Conservation (phyloP, 2,329 filamentous ascomycete species). For the Pyrenochaeta sp. region DNA sequence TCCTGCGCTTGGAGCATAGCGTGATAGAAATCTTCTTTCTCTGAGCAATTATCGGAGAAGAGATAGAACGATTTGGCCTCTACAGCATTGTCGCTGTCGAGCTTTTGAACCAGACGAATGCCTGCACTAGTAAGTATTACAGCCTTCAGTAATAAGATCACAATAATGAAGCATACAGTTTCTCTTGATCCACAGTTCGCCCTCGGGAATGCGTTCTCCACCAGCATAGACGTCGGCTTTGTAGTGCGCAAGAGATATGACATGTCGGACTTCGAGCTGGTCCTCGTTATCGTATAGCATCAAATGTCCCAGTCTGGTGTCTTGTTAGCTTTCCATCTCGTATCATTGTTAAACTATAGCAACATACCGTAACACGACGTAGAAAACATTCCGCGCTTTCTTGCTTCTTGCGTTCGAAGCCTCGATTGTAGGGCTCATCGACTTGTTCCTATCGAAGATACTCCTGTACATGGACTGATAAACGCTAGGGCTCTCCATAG, state of each 20-base stretch:
- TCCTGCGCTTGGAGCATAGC: slow-evolving; percentile 86
- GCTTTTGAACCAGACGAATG: slow-evolving; percentile 77
- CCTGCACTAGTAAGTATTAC: slow-evolving; percentile 24
- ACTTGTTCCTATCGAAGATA: slow-evolving; percentile 81
- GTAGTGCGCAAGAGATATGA: slow-evolving; percentile 91
- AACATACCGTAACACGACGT: slow-evolving; percentile 82
- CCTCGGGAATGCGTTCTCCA: slow-evolving; percentile 79
- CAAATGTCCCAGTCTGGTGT: slow-evolving; percentile 73
- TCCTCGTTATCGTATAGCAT: slow-evolving; percentile 98
- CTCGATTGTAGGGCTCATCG: slow-evolving; percentile 65
- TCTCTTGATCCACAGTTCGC: slow-evolving; percentile 93
- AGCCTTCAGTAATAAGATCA: neutral
- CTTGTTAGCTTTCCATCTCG: slow-evolving; percentile 13
- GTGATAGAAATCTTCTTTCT: slow-evolving; percentile 99
- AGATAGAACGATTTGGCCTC: slow-evolving; percentile 88
- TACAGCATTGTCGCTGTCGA: slow-evolving; percentile 60
- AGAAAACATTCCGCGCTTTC: slow-evolving; percentile 87
- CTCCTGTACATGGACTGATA: slow-evolving; percentile 98
- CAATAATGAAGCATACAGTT: slow-evolving; percentile 65
- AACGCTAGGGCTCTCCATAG: slow-evolving; percentile 86
- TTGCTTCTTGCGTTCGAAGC: slow-evolving; percentile 61
- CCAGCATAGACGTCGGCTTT: slow-evolving; percentile 85
- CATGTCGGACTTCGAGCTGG: slow-evolving; percentile 94
- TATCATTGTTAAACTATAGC: no score
- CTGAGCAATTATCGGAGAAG: slow-evolving; percentile 93